phyloP scores from a whole-genome alignment of 2,329 filamentous ascomycete species.

The Juglanconis juglandina region DNA sequence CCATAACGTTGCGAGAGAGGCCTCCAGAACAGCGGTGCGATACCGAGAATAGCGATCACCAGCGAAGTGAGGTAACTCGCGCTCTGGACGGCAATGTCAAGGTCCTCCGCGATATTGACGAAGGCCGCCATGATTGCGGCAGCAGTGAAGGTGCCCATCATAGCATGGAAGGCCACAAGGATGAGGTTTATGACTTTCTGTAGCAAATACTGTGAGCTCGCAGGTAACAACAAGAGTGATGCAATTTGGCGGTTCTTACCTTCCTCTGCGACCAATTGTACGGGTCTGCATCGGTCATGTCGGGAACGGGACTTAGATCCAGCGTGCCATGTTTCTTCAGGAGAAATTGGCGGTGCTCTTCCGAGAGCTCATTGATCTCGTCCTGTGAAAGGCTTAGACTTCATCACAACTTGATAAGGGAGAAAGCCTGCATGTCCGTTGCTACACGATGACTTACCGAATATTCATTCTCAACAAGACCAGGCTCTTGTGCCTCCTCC shows the following conservation, averaged over 20 bases:
- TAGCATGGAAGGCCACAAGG: slow-evolving; percentile 54
- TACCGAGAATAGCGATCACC: slow-evolving; percentile 52
- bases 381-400: background rate
- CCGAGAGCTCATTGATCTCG: slow-evolving; percentile 28
- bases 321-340: slow-evolving; percentile 50
- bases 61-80: slow-evolving; percentile 53
- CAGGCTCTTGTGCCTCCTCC: slow-evolving; percentile 10
- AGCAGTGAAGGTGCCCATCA: slow-evolving; percentile 23
- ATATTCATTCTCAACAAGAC: background rate
- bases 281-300: slow-evolving; percentile 47
- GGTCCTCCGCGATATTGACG: slow-evolving; percentile 47
- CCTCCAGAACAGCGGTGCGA: slow-evolving; percentile 53
- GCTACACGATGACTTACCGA: background rate
- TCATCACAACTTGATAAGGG: background rate
- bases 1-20: slow-evolving; percentile 52
- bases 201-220: background rate
- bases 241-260: slow-evolving; percentile 25
- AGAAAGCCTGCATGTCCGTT: background rate
- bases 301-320: slow-evolving; percentile 51
- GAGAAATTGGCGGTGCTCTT: slow-evolving; percentile 47
- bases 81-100: slow-evolving; percentile 44
- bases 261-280: slow-evolving; percentile 55
- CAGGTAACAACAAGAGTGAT: too few species aligned
- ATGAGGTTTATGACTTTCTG: slow-evolving; percentile 51
- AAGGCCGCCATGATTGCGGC: slow-evolving; percentile 51